phyloP scores from a whole-genome alignment of 257 asterid genomes.

The Ilex aquifolium region DNA sequence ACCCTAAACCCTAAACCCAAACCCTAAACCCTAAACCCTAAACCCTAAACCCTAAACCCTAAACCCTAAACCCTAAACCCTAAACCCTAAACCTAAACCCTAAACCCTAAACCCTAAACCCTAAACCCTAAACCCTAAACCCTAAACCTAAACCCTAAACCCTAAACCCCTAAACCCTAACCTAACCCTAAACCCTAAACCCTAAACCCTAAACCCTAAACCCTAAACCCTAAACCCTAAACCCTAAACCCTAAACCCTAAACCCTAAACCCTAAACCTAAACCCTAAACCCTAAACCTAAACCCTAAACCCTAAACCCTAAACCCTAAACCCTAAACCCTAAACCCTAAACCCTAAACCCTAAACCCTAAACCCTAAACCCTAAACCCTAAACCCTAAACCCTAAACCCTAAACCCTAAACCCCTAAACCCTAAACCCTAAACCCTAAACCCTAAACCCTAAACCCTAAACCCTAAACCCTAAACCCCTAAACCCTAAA shows the following conservation, averaged over 20 bases:
- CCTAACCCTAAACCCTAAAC: conserved; percentile 14
- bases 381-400: conserved; percentile 9
- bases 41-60: too few relatives aligned
- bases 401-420: conserved; percentile 12
- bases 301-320: conserved; percentile 10
- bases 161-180: conserved; percentile 8
- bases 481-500: not conserved
- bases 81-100: too few relatives aligned
- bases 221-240: too few relatives aligned
- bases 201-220: too few relatives aligned
- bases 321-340: conserved; percentile 10
- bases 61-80: too few relatives aligned
- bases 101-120: conserved; percentile 5
- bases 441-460: conserved; percentile 15
- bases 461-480: conserved; percentile 8
- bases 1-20: conserved; percentile 14
- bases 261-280: too few relatives aligned
- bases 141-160: conserved; percentile 9
- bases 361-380: conserved; percentile 12
- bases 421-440: too few relatives aligned
- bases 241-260: too few relatives aligned
- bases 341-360: conserved; percentile 14
- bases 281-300: too few relatives aligned
- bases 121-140: conserved; percentile 6
- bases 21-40: conserved; percentile 7